Base-by-base conservation (phyloP, 768 basidiomycete genomes). In the Artomyces pyxidatus region DNA sequence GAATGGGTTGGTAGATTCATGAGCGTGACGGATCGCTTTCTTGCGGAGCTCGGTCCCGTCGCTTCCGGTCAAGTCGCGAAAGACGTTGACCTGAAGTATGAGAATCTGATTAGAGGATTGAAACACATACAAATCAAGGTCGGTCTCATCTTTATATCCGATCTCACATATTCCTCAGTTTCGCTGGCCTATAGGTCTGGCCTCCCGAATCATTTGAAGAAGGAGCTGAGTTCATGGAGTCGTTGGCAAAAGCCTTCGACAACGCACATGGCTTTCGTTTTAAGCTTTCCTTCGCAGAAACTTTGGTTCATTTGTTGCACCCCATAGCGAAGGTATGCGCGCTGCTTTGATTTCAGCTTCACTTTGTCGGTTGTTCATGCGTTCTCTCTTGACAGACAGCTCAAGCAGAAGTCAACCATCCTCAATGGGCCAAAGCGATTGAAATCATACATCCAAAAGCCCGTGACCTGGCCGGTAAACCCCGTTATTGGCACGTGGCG, bases 361-460 rank as follows among this genome's bases (percentile, higher is more conserved):
- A n/a, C n/a, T n/a, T n/a, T n/a, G n/a, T 12, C n/a, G 12, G 23
- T 40, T n/a, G 42, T 40, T 27, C 1, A 29, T 22, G 37, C 17
- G 4, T 17, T 8, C 38, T 27, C 11, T 27, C 17, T 50, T n/a
- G 16, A 21, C 46, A 93, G 88, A 94, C 86, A 32, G 94, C 90
- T 0, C 91, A 93, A 68, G 93, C 90, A 6, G 93, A 97, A 68
- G 92, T 94, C 42, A 96, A 96, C 58, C 86, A 94, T 63, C 93
- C 93, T 0, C 76, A 87, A 56, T 97, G 93, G 93, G 89, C 85
- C 5, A 91, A 89, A 62, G 92, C 93, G 0, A 86, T 93, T 26
- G 85, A 92, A 62, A 70, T 75, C 11, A 88, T 94, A 28, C 83
- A 81, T 61, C 85, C 86, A 2, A 88, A 85, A 60, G 86, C 87